A percentile compares a stretch with the other conserved stretches of the same genome.
Evolutionary conservation across 2,329 filamentous ascomycete species (phyloP).

Genomic region (Lasiodiplodia gonubiensis): DNA sequence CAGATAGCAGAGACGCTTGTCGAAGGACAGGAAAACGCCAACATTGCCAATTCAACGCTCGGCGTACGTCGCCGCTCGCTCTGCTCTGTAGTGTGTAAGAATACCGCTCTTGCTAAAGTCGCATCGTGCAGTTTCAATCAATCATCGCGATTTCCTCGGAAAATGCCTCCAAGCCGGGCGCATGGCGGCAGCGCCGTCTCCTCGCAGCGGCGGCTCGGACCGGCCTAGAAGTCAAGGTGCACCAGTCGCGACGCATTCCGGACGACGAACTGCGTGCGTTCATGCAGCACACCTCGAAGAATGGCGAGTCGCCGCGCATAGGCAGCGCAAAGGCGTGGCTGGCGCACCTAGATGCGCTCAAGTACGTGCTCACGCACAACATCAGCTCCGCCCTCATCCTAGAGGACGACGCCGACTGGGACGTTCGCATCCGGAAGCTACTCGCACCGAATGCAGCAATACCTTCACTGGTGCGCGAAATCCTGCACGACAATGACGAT

Average conservation of each 20-base stretch:
- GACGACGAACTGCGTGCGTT: conserved; percentile 21
- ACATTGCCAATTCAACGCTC: conserved; percentile 20
- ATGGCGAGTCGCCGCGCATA: background rate
- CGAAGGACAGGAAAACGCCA: background rate
- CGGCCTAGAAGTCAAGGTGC: conserved; percentile 22
- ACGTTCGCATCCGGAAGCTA: conserved; percentile 33
- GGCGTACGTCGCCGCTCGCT: conserved; percentile 8
- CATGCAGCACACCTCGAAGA: background rate
- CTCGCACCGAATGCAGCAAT: conserved; percentile 27
- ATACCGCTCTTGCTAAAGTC: background rate
- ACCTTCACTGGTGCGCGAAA: conserved; percentile 2
- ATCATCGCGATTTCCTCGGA: conserved; percentile 28
- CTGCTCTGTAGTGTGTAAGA: background rate
- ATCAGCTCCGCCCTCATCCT: conserved; percentile 33
- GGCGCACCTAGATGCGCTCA: conserved; percentile 24
- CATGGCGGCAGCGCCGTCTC: conserved; percentile 26
- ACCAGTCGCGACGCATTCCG: conserved; percentile 15
- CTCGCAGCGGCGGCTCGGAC: conserved; percentile 20
- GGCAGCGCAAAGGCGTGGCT: conserved; percentile 27
- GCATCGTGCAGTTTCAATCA: conserved; percentile 18
- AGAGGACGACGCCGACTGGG: conserved; percentile 37
- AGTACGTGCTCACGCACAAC: conserved; percentile 20
- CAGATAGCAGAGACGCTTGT: conserved; percentile 12
- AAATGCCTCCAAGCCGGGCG: conserved; percentile 13
- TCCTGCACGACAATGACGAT: background rate